These are phyloP conservation scores for Fusarium buharicum DNA, from an alignment of 2,329 filamentous ascomycete genomes.

Conservation along the genomic window DNA sequence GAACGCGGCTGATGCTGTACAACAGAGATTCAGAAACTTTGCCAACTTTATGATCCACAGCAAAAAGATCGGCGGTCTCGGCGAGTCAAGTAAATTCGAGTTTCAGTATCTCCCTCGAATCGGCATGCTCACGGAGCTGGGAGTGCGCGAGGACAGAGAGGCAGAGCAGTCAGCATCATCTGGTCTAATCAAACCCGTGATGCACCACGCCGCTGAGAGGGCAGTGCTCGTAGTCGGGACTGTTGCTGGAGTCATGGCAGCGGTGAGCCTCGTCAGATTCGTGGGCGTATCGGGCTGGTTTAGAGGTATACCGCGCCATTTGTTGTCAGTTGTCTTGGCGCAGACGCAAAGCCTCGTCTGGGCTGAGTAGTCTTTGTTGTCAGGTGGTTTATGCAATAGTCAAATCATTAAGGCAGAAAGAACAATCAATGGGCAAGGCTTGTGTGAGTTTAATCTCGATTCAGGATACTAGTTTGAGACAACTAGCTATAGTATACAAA, in stretches of 20 bases:
- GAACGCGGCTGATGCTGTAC: constrained; percentile 23
- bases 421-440: not conserved
- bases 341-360: constrained; percentile 34
- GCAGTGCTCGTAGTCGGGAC: constrained; percentile 37
- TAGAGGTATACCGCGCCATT: constrained; percentile 29
- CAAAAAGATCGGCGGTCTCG: constrained; percentile 69
- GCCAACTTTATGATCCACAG: constrained; percentile 66
- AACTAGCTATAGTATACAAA: constrained; percentile 27
- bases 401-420: not conserved
- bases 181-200: constrained; percentile 13
- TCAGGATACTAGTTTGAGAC: constrained; percentile 17
- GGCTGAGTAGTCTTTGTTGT: constrained; percentile 11
- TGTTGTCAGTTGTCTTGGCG: constrained; percentile 35
- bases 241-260: constrained; percentile 25
- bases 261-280: constrained; percentile 29
- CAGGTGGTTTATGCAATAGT: not conserved
- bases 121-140: constrained; percentile 49
- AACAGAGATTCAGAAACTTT: constrained; percentile 44
- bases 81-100: constrained; percentile 71
- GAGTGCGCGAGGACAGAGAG: constrained; percentile 37
- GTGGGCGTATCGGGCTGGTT: constrained; percentile 29
- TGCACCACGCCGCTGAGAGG: constrained; percentile 15
- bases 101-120: constrained; percentile 74
- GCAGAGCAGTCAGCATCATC: not conserved
- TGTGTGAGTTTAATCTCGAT: constrained; percentile 1